Evolutionary conservation across 441 rosid species (phyloP).

Genomic region (Gossypium gossypioides): DNA sequence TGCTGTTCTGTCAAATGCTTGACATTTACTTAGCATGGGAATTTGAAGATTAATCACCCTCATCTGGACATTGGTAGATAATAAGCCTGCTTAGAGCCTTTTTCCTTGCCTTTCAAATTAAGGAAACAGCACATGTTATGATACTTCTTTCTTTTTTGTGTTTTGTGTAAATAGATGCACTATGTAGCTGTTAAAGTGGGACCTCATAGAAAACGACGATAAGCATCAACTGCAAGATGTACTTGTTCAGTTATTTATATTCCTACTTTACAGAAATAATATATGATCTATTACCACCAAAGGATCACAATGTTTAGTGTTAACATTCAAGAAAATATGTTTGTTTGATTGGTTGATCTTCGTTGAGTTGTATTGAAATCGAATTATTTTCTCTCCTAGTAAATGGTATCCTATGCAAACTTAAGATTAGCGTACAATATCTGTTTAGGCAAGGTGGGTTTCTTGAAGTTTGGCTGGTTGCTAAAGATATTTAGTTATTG

Average conservation of each 20-base stretch:
- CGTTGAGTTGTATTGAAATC: neutral
- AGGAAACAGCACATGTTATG: neutral
- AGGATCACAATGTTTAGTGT: neutral
- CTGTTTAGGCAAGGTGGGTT: neutral
- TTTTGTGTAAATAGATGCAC: neutral
- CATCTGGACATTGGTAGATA: neutral
- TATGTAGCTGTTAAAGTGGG: neutral
- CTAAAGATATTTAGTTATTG: conserved; percentile 4
- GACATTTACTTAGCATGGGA: neutral
- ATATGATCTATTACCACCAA: neutral
- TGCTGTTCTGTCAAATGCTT: neutral
- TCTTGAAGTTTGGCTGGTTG: conserved; percentile 3
- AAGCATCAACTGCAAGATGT: neutral
- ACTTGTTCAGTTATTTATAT: neutral
- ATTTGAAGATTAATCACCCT: neutral
- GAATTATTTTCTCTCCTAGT: neutral
- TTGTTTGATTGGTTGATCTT: neutral
- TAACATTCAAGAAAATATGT: neutral
- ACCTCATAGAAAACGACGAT: neutral
- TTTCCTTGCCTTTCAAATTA: neutral
- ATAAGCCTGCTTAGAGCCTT: neutral
- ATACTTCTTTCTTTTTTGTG: neutral
- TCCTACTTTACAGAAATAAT: neutral
- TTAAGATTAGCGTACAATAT: neutral
- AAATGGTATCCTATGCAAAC: neutral